Percentiles rank a stretch among this genome's conserved stretches.
phyloP scores from a whole-genome alignment of 768 basidiomycete genomes.

The Panellus pusillus region DNA sequence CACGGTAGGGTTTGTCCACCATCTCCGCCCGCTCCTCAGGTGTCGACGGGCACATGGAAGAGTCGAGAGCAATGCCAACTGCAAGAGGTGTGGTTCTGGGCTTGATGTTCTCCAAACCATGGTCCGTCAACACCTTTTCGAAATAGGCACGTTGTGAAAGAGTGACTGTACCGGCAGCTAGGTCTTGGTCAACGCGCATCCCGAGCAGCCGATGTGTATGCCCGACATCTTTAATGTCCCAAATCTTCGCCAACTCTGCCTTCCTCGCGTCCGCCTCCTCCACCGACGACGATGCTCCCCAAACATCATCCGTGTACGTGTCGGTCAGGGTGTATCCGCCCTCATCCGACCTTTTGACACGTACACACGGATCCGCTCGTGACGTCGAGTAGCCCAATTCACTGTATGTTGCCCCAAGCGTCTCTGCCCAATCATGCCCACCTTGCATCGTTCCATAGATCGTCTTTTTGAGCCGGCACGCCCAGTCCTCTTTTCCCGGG shows the following conservation, averaged over 20 bases:
- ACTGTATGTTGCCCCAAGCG: conserved; percentile 5
- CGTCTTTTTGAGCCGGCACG: conserved; percentile 4
- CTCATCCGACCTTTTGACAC: conserved; percentile 1
- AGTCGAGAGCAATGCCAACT: too few species aligned
- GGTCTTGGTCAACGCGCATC: too few species aligned
- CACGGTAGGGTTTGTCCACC: too few species aligned
- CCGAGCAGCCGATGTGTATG: too few species aligned
- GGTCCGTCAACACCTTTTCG: too few species aligned
- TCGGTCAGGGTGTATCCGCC: not conserved
- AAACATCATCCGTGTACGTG: conserved; percentile 10
- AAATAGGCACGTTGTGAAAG: too few species aligned
- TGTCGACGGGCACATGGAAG: too few species aligned
- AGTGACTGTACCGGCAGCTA: too few species aligned
- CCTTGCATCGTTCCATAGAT: conserved; percentile 16
- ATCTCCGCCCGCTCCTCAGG: too few species aligned
- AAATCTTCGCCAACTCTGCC: conserved; percentile 5
- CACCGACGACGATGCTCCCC: not conserved
- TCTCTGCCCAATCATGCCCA: conserved; percentile 10
- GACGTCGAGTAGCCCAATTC: conserved; percentile 11
- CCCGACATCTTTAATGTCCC: too few species aligned
- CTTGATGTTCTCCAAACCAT: too few species aligned
- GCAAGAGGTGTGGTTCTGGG: too few species aligned
- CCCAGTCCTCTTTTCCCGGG: conserved; percentile 1
- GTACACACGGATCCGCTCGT: conserved; percentile 11
- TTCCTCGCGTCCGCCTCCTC: not conserved